Evolutionary conservation across 306 rosid species (phyloP).

Genomic region (Glycine soja): DNA sequence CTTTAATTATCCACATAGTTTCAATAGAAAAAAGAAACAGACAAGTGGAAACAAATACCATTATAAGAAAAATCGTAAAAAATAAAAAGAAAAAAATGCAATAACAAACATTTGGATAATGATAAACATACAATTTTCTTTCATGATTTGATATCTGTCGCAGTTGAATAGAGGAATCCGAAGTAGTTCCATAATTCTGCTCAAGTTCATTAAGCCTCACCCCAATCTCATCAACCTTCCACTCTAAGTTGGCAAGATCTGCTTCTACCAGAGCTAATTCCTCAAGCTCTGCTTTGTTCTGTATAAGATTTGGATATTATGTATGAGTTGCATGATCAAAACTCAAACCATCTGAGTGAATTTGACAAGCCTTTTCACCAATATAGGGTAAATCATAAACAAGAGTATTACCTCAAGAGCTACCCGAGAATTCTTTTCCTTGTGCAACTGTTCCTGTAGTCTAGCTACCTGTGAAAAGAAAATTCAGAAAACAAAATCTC

Average conservation of each 20-base stretch:
- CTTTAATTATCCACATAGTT: slow-evolving; percentile 28
- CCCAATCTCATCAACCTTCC: slow-evolving; percentile 64
- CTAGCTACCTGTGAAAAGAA: slow-evolving; percentile 66
- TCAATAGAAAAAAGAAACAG: background rate
- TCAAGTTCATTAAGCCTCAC: slow-evolving; percentile 65
- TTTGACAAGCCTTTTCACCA: slow-evolving; percentile 59
- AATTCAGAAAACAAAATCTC: slow-evolving; percentile 29
- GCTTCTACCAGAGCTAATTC: slow-evolving; percentile 70
- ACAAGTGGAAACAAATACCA: slow-evolving; percentile 3
- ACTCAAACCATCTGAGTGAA: slow-evolving; percentile 30
- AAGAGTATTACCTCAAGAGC: slow-evolving; percentile 71
- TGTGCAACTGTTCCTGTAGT: slow-evolving; percentile 73
- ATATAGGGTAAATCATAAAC: slow-evolving; percentile 51
- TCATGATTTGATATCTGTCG: slow-evolving; percentile 47
- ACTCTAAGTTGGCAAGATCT: slow-evolving; percentile 64
- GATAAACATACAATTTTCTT: slow-evolving; percentile 63
- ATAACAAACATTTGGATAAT: slow-evolving; percentile 13
- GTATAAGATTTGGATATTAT: slow-evolving; percentile 47
- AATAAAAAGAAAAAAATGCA: slow-evolving; percentile 34
- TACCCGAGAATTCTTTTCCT: slow-evolving; percentile 67
- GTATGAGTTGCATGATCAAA: slow-evolving; percentile 44
- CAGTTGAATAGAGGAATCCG: slow-evolving; percentile 34
- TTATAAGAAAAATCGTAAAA: slow-evolving; percentile 19
- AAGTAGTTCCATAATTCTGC: slow-evolving; percentile 41
- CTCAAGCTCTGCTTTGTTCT: slow-evolving; percentile 77